phyloP scores from a whole-genome alignment of 2,329 filamentous ascomycete genomes.

The Alternaria gansuensis region DNA sequence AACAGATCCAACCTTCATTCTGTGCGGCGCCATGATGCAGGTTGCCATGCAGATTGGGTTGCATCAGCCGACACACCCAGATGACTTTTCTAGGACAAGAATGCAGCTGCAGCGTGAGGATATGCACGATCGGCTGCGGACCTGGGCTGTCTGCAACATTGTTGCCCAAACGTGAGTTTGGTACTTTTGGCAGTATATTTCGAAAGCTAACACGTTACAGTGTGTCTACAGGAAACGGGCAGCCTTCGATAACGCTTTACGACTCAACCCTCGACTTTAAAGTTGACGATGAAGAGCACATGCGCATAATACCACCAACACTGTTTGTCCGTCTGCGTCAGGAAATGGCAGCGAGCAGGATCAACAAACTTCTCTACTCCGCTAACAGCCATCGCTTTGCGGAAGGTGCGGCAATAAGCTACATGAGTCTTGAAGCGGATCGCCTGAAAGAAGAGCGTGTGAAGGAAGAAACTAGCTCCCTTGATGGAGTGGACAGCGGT shows the following conservation, averaged over 20 bases:
- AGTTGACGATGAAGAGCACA: constrained; percentile 50
- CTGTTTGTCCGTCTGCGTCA: constrained; percentile 51
- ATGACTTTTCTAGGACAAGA: constrained; percentile 81
- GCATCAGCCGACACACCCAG: constrained; percentile 80
- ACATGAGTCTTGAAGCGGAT: constrained; percentile 50
- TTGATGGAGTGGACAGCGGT: constrained; percentile 50
- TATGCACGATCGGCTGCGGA: constrained; percentile 78
- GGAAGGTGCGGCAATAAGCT: constrained; percentile 43
- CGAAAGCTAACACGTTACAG: constrained; percentile 50
- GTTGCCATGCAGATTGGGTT: constrained; percentile 83
- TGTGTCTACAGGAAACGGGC: constrained; percentile 83
- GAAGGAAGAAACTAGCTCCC: constrained; percentile 28
- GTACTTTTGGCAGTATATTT: not conserved
- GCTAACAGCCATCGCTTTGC: constrained; percentile 45
- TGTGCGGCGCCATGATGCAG: constrained; percentile 87
- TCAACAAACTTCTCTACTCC: constrained; percentile 51
- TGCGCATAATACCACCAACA: constrained; percentile 48
- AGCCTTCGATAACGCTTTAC: constrained; percentile 79
- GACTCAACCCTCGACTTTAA: constrained; percentile 71
- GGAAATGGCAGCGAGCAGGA: constrained; percentile 52
- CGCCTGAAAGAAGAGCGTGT: constrained; percentile 48
- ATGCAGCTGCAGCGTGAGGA: constrained; percentile 81
- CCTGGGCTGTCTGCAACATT: constrained; percentile 87
- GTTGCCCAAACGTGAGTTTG: constrained; percentile 72
- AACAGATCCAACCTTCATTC: constrained; percentile 81